Evolutionary conservation across 805 yeast species (phyloP), one percentile per base, ranked within the genome.

Genomic region (Starmerella cellae): DNA sequence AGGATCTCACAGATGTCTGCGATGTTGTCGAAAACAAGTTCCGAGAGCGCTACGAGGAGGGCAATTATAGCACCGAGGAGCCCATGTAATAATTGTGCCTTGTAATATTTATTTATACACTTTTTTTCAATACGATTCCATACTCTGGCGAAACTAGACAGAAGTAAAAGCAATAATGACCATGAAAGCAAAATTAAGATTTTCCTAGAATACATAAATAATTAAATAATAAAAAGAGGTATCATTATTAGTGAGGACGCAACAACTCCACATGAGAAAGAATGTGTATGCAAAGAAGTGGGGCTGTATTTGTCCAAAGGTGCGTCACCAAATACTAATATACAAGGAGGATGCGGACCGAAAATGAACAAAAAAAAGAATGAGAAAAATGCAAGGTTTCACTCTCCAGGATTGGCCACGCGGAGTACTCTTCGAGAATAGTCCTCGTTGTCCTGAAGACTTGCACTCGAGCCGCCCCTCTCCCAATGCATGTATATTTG

Each of bases 1-100:
- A 81, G 48, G 93, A 87, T 58, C 70, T 91, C 52, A 69, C 77
- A 47, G 87, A 79, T 50, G 61, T 87, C 58, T 91, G 98, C 63
- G 72, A 77, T 37, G 83, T 75, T 48, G 77, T 91, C 35, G 96
- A 88, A 61, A 78, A 73, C 47, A 76, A 72, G 44, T 88, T 83
- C 64, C 69, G 77, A 20, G 81, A 75, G 52, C 72, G 73, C 55
- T 75, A 83, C 44, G 71, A 73, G 38, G 74, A 73, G 35, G 46
- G 45, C 22, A 33, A 37, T 35, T 44, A 20, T 36, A 35, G 38
- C 23, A 29, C 16, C 29, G 39, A 37, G 21, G 47, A 41, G 37
- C 47, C 46, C 17, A 20, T 14, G 23, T 42, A 35, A 35, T 6
- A 17, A 20, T 19, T 19, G 22, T 22, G 27, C 14, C 9, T n/a